Base-by-base conservation (phyloP, 768 basidiomycete species). In the Mycena rosella region DNA sequence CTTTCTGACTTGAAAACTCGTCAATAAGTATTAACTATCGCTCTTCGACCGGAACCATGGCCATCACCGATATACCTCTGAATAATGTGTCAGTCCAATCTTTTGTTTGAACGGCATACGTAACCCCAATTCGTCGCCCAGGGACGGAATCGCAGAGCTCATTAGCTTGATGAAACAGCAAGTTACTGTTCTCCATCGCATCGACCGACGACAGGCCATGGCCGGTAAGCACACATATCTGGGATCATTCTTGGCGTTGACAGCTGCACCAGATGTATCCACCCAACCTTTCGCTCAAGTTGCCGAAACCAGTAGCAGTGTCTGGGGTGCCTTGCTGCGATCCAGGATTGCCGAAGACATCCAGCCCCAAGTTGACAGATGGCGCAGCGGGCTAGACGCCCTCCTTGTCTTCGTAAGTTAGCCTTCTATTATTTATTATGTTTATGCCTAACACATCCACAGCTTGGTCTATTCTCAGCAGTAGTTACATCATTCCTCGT, bases 221-320 rank as follows among this genome's bases (percentile, higher is more conserved):
- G n/a, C n/a, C n/a, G n/a, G n/a, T n/a, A n/a, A n/a, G n/a, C n/a
- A n/a, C n/a, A n/a, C n/a, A n/a, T n/a, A n/a, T n/a, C n/a, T n/a
- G n/a, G n/a, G n/a, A n/a, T n/a, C n/a, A n/a, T n/a, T n/a, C n/a
- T n/a, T n/a, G n/a, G n/a, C n/a, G n/a, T n/a, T n/a, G n/a, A n/a
- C n/a, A n/a, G n/a, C n/a, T n/a, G n/a, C n/a, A n/a, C n/a, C n/a
- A 40, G 54, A 68, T 58, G 30, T 62, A 11, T 30, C 61, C 30
- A 32, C 47, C 34, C 51, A 40, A 26, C 52, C 60, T 7, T 57
- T 61, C 42, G 42, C 38, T 2, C 26, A 58, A 45, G 42, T 58
- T 5, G 29, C 42, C 3, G 27, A 26, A 26, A 44, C 26, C 4
- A 58, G 56, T 15, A 34, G 40, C 30, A 59, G 57, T 30, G 36